phyloP scores from a whole-genome alignment of 768 basidiomycete genomes.

The Mycena rosella region DNA sequence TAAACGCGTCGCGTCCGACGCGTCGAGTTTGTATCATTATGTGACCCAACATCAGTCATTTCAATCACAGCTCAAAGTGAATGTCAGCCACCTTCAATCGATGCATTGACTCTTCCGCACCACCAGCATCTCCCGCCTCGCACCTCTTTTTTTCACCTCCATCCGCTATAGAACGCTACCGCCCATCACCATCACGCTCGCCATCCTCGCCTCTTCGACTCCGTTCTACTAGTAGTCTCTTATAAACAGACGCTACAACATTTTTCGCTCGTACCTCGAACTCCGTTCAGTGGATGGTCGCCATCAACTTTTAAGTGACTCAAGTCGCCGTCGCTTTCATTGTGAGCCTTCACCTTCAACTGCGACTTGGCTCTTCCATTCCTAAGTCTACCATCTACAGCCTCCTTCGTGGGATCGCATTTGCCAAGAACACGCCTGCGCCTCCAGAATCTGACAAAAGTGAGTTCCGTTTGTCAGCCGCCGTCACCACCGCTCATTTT shows the following conservation, averaged over 20 bases:
- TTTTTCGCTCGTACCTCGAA: too few species aligned
- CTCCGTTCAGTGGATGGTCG: too few species aligned
- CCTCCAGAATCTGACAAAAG: too few species aligned
- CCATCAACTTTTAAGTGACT: too few species aligned
- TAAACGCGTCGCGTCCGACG: not conserved
- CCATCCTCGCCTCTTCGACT: constrained; percentile 12
- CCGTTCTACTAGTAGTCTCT: constrained; percentile 5
- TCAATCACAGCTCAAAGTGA: too few species aligned
- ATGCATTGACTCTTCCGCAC: not conserved
- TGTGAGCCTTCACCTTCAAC: not conserved
- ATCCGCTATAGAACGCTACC: constrained; percentile 20
- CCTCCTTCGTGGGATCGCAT: too few species aligned
- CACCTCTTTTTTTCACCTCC: not conserved
- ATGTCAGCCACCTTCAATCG: constrained; percentile 1
- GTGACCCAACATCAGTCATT: not conserved
- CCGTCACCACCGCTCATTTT: not conserved
- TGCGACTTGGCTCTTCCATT: too few species aligned
- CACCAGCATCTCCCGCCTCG: not conserved
- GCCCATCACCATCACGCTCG: constrained; percentile 16
- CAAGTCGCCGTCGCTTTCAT: too few species aligned
- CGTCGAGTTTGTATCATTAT: not conserved
- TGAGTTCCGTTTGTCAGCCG: not conserved
- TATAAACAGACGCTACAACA: too few species aligned
- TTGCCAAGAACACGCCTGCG: too few species aligned
- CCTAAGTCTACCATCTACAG: too few species aligned